Percentiles rank a stretch among this genome's conserved stretches.
Evolutionary conservation across 805 yeast genomes (phyloP).

Genomic region (Candida adriatica): DNA sequence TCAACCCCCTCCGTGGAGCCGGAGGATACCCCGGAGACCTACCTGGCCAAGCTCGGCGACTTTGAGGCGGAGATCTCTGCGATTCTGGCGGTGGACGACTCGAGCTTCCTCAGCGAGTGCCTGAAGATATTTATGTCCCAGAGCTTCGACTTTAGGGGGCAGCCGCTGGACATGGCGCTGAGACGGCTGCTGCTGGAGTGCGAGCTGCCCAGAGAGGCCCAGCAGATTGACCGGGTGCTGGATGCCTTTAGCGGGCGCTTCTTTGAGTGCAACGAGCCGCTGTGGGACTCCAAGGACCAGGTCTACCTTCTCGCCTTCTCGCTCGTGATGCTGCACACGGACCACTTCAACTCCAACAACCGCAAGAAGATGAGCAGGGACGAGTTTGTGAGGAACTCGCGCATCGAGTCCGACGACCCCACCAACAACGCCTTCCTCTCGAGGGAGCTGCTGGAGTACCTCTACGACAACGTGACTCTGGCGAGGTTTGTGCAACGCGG

Average conservation of each 20-base stretch:
- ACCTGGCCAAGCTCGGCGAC: constrained; percentile 20
- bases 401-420: constrained; percentile 25
- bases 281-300: constrained; percentile 38
- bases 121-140: constrained; percentile 22
- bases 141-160: constrained; percentile 41
- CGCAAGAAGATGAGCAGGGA: constrained; percentile 58
- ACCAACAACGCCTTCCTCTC: constrained; percentile 24
- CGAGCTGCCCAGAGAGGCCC: constrained; percentile 64
- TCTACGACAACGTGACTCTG: constrained; percentile 60
- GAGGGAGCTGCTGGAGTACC: constrained; percentile 44
- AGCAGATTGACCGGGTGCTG: constrained; percentile 66
- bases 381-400: constrained; percentile 49
- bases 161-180: constrained; percentile 61
- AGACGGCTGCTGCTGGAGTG: constrained; percentile 51
- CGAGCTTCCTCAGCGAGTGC: constrained; percentile 23
- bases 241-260: constrained; percentile 50
- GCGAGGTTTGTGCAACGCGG: constrained; percentile 46
- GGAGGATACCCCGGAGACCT: constrained; percentile 24
- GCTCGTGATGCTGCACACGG: constrained; percentile 67
- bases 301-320: constrained; percentile 61
- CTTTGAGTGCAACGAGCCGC: constrained; percentile 20
- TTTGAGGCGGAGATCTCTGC: constrained; percentile 27
- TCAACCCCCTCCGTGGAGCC: constrained; percentile 24
- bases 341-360: constrained; percentile 60
- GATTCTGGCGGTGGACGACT: constrained; percentile 24